These are phyloP conservation scores for Phoma herbarum DNA, from an alignment of 2,329 filamentous ascomycete genomes.

Conservation along the genomic window DNA sequence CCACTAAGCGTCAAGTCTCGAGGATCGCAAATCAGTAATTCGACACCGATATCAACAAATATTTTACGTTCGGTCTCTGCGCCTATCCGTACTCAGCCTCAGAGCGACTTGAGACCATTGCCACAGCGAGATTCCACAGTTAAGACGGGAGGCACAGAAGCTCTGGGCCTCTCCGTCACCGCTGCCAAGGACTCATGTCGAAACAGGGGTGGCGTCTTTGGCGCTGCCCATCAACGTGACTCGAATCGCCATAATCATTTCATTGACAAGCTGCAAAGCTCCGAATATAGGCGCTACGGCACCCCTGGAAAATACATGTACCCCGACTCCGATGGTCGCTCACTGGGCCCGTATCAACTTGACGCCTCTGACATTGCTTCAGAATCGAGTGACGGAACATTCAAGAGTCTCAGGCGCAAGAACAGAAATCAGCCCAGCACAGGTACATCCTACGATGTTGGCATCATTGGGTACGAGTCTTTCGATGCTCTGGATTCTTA, in stretches of 20 bases:
- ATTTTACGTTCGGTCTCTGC: constrained; percentile 25
- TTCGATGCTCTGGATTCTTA: constrained; percentile 16
- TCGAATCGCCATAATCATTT: background rate
- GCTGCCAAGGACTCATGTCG: background rate
- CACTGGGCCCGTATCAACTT: constrained; percentile 10
- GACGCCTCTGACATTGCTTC: constrained; percentile 17
- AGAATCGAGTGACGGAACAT: constrained; percentile 10
- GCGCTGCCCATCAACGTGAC: background rate
- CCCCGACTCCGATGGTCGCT: background rate
- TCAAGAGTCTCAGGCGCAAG: background rate
- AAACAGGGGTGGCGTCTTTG: constrained; percentile 14
- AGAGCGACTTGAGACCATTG: background rate
- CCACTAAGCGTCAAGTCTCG: constrained; percentile 33
- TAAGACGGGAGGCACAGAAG: background rate
- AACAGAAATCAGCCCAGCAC: background rate
- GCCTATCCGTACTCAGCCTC: constrained; percentile 6
- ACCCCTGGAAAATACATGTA: background rate
- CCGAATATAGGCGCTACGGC: background rate
- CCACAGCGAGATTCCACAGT: background rate
- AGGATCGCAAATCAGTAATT: constrained; percentile 14
- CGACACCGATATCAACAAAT: constrained; percentile 1
- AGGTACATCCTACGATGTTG: background rate
- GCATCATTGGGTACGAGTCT: constrained; percentile 6
- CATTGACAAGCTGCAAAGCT: constrained; percentile 1
- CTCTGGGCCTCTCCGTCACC: background rate